Evolutionary conservation across 768 basidiomycete species (phyloP), one percentile per base, ranked within the genome.

Genomic region (Austroboletus eburneus): DNA sequence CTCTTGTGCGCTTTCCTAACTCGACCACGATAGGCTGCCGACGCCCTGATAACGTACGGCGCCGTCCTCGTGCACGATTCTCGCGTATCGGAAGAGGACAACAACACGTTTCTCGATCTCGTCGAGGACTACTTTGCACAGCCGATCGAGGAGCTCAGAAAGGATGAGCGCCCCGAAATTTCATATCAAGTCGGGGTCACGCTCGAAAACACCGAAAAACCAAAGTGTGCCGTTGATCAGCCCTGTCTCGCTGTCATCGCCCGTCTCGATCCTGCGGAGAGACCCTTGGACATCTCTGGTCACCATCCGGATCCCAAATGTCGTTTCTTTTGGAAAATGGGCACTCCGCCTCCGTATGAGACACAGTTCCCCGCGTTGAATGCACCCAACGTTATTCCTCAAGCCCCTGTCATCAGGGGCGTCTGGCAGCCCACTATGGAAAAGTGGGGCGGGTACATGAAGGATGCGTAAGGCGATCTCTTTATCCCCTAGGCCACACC

Each of bases 141-240:
- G 62, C 76, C 83, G 0, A 60, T 73, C 27, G 67, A 69, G 2
- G 73, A 71, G 1, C 71, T 97, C 46, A 72, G 76, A 71, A 73
- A 78, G 54, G 94, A 97, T 52, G 84, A 90, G 61, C 79, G 83
- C 16, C 90, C 91, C 0, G 90, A 96, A 55, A 70, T 90, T 10
- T 82, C 87, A 45, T 97, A 91, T 66, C 94, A 97, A 68, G 83
- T 91, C 34, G 93, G 94, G 2, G 91, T 92, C 5, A 96, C 93
- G 5, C 80, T 95, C n/a, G 91, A 94, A 69, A 92, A 94, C 65
- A 97, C 92, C 2, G 94, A 96, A 70, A 91, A 90, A 58, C 86
- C 87, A 30, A 88, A 81, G 63, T 91, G 89, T 63, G 87, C 89
- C 4, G 83, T 80, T 9, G 79, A 92, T 59, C 84, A 87, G 39